phyloP scores from a whole-genome alignment of 1,139 yeast species.

The Candida tropicalis region DNA sequence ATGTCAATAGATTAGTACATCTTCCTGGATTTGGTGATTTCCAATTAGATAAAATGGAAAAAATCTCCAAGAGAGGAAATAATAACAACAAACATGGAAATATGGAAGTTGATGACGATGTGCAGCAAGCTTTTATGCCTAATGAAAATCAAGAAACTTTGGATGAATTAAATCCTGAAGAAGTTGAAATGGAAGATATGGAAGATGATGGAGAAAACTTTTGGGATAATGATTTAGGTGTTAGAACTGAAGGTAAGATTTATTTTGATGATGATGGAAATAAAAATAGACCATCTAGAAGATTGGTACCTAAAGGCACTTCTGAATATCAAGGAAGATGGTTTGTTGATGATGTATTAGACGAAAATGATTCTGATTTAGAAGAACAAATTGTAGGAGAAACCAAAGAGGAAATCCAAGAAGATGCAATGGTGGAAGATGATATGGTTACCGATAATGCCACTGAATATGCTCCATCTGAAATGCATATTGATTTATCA shows the following conservation, averaged over 20 bases:
- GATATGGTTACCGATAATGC: conserved; percentile 35
- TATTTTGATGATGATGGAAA: conserved; percentile 52
- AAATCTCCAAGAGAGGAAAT: conserved; percentile 24
- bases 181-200: conserved; percentile 57
- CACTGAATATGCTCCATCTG: conserved; percentile 53
- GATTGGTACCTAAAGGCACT: conserved; percentile 78
- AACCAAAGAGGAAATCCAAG: conserved; percentile 25
- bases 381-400: conserved; percentile 38
- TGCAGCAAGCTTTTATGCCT: conserved; percentile 41
- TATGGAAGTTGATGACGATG: conserved; percentile 22
- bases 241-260: conserved; percentile 71
- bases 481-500: conserved; percentile 70
- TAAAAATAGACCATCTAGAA: conserved; percentile 29
- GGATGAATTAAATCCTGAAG: conserved; percentile 67
- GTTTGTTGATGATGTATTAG: conserved; percentile 66
- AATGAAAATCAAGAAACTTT: conserved; percentile 62
- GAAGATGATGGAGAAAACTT: conserved; percentile 13
- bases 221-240: conserved; percentile 39
- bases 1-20: conserved; percentile 76
- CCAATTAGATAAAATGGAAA: conserved; percentile 71
- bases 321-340: conserved; percentile 95
- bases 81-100: conserved; percentile 25
- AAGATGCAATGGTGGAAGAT: conserved; percentile 41
- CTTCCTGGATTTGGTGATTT: conserved; percentile 91
- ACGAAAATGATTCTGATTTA: conserved; percentile 52